A percentile compares a stretch with the other conserved stretches of the same genome.
Evolutionary conservation across 257 asterid species (phyloP).

Genomic region (Paraleonurus japonicus): DNA sequence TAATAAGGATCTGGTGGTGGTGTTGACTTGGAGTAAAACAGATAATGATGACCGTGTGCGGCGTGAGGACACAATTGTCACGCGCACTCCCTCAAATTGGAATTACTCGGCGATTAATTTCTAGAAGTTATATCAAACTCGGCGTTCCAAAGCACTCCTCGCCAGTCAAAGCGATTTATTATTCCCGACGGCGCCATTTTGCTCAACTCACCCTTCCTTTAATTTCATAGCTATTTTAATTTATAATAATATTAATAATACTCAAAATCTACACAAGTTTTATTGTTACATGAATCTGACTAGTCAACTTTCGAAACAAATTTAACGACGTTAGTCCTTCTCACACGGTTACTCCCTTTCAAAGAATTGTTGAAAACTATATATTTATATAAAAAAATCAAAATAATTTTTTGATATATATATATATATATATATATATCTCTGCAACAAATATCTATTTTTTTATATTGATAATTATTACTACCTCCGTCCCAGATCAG

Average conservation of each 20-base stretch:
- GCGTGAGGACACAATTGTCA: background rate
- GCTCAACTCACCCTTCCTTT: background rate
- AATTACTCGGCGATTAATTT: conserved; percentile 11
- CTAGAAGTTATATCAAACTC: conserved; percentile 9
- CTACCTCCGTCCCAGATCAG: no score
- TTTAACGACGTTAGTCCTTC: conserved; percentile 21
- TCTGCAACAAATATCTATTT: no score
- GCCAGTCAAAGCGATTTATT: conserved; percentile 18
- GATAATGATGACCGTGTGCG: background rate
- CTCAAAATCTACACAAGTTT: background rate
- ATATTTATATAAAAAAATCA: no score
- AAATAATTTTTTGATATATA: no score
- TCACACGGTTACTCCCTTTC: background rate
- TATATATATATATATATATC: no score
- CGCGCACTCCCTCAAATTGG: background rate
- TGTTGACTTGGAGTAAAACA: no score
- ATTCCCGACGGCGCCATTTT: background rate
- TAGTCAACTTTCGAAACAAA: conserved; percentile 16
- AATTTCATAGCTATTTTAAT: background rate
- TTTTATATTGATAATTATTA: no score
- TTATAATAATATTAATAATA: no score
- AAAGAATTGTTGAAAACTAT: background rate
- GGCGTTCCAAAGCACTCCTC: conserved; percentile 19
- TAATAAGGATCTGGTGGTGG: no score
- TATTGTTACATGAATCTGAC: background rate